Conservation (phyloP, 768 basidiomycete species). For the Hortiboletus campestris region DNA sequence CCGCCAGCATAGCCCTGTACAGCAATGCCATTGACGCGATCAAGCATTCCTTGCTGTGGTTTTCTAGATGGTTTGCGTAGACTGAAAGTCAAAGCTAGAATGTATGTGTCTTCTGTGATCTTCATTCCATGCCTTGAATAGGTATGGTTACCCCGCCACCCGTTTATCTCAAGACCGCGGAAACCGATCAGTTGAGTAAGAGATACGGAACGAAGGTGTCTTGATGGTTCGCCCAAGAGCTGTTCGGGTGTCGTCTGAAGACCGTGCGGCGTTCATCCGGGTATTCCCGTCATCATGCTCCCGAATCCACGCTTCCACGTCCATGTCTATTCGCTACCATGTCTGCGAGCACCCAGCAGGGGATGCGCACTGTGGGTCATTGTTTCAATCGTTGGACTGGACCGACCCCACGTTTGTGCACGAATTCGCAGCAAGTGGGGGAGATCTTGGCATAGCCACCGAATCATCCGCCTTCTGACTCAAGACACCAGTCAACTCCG, state of each 20-base stretch:
- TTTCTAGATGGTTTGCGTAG: not conserved
- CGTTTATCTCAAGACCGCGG: not conserved
- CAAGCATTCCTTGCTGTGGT: not conserved
- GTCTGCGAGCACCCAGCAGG: not conserved
- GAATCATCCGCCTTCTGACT: too few relatives aligned
- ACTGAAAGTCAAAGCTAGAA: not conserved
- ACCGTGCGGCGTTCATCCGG: not conserved
- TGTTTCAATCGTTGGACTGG: too few relatives aligned
- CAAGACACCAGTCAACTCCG: not conserved
- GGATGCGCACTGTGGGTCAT: too few relatives aligned
- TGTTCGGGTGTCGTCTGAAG: not conserved
- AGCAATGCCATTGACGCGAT: slow-evolving; percentile 7
- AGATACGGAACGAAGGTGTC: not conserved
- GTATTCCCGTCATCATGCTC: not conserved
- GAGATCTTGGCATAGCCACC: not conserved
- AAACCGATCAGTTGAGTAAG: not conserved
- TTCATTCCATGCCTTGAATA: slow-evolving; percentile 1
- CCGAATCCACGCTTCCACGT: not conserved
- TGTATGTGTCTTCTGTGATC: not conserved
- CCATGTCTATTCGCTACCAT: too few relatives aligned
- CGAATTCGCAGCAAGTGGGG: not conserved
- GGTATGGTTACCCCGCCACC: not conserved
- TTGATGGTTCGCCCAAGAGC: not conserved
- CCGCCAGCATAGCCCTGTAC: slow-evolving; percentile 22
- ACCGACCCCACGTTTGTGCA: not conserved